phyloP scores from a whole-genome alignment of 2,329 filamentous ascomycete genomes.

The Penicillium sp. region DNA sequence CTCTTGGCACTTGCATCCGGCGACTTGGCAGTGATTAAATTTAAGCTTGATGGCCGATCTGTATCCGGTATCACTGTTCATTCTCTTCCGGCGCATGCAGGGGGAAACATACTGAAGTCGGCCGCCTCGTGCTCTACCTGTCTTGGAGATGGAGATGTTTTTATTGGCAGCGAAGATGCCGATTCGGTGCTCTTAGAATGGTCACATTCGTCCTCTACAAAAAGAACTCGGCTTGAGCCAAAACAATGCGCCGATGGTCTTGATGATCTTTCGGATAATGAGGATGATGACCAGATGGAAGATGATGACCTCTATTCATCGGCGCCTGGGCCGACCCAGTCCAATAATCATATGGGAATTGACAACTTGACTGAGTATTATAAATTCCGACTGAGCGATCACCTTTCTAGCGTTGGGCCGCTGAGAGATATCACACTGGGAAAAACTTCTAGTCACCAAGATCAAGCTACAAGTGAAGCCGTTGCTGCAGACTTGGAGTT shows the following conservation, averaged over 20 bases:
- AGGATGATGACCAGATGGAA: conserved; percentile 52
- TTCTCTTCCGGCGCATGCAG: conserved; percentile 60
- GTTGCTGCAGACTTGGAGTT: conserved; percentile 47
- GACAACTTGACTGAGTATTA: conserved; percentile 54
- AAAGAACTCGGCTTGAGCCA: conserved; percentile 59
- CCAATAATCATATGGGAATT: conserved; percentile 16
- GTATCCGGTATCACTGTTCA: conserved; percentile 82
- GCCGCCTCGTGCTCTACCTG: conserved; percentile 68
- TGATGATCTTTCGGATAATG: conserved; percentile 58
- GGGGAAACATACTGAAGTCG: conserved; percentile 61
- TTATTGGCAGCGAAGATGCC: conserved; percentile 79
- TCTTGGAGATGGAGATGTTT: conserved; percentile 68
- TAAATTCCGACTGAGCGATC: conserved; percentile 73
- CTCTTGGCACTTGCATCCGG: conserved; percentile 79
- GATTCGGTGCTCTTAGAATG: conserved; percentile 82
- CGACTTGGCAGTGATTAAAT: conserved; percentile 70
- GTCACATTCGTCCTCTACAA: conserved; percentile 64
- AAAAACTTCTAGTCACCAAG: conserved; percentile 51
- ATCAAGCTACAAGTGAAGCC: conserved; percentile 41
- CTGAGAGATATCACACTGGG: conserved; percentile 74
- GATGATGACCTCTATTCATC: conserved; percentile 55
- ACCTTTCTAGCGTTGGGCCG: conserved; percentile 73
- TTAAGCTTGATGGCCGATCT: conserved; percentile 84
- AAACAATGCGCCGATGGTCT: conserved; percentile 52
- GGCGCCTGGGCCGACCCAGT: conserved; percentile 24